These are phyloP conservation scores for Glomus cerebriforme DNA, from an alignment of 192 early-diverging fungal genomes.

Conservation along the genomic window DNA sequence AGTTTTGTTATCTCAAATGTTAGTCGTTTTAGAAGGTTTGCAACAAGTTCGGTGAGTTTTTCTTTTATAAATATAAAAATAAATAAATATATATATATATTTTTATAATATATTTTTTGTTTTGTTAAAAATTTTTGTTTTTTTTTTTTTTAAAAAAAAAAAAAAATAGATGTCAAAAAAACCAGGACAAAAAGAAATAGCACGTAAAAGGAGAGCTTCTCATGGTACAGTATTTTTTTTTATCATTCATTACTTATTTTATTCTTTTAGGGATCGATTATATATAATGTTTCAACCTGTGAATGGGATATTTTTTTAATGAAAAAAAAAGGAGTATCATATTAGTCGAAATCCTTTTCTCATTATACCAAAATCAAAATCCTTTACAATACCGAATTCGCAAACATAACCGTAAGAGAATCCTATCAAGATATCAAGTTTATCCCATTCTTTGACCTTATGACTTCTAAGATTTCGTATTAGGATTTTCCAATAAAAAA, in stretches of 20 bases:
- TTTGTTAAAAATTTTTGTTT: background rate
- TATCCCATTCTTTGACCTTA: background rate
- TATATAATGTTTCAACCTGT: background rate
- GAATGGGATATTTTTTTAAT: background rate
- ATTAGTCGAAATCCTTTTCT: background rate
- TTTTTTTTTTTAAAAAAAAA: too few species aligned
- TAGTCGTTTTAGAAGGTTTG: conserved; percentile 26
- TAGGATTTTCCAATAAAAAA: background rate
- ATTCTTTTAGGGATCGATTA: background rate
- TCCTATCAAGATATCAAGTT: background rate
- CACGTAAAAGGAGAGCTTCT: conserved; percentile 42
- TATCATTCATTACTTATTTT: background rate
- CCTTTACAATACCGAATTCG: background rate
- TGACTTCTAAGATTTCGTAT: background rate
- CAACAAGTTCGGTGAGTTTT: conserved; percentile 24
- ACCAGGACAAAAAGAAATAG: background rate
- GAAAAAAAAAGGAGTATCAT: background rate
- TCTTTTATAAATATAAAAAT: background rate
- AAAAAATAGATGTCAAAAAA: background rate
- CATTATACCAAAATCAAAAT: background rate
- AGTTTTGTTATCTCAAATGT: conserved; percentile 1
- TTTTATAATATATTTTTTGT: background rate
- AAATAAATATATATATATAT: background rate
- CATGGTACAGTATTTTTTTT: conserved; percentile 36
- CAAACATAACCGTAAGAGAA: background rate